Percentiles rank a stretch among this genome's conserved stretches.
phyloP scores from a whole-genome alignment of 2,329 filamentous ascomycete genomes.

The Colletotrichum abscissum region DNA sequence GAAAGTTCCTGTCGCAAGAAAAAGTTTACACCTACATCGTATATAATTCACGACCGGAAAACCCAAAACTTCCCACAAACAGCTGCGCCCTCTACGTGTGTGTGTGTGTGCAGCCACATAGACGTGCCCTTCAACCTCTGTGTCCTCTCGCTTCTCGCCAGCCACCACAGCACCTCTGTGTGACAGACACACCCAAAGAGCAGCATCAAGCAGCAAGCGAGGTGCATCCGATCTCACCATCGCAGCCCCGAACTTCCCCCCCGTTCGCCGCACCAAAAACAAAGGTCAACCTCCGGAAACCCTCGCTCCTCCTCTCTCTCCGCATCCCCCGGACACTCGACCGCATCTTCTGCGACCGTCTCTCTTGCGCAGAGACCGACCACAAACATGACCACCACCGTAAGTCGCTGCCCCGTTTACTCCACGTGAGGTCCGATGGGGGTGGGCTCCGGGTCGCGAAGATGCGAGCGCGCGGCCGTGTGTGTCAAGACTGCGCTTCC shows the following conservation, averaged over 20 bases:
- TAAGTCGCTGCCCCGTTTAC: slow-evolving; percentile 44
- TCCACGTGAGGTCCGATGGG: slow-evolving; percentile 33
- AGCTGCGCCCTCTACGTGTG: neutral
- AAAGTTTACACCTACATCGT: slow-evolving; percentile 30
- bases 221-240: neutral
- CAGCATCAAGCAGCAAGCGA: neutral
- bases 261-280: neutral
- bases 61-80: slow-evolving; percentile 5
- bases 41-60: slow-evolving; percentile 31
- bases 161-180: neutral
- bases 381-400: slow-evolving; percentile 49
- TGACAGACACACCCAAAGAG: neutral
- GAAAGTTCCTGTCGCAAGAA: slow-evolving; percentile 31
- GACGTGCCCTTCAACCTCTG: neutral
- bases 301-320: slow-evolving; percentile 10
- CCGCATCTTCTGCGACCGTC: slow-evolving; percentile 41
- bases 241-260: neutral
- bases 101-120: neutral
- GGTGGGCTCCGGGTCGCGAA: slow-evolving; percentile 19
- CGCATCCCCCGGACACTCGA: slow-evolving; percentile 30
- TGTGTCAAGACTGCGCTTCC: slow-evolving; percentile 50
- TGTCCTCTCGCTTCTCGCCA: neutral
- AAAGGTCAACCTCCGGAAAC: slow-evolving; percentile 15
- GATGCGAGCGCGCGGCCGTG: slow-evolving; percentile 44
- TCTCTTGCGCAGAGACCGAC: slow-evolving; percentile 33